Conservation (phyloP, 1,139 yeast species). For the Candida glucosophila region DNA sequence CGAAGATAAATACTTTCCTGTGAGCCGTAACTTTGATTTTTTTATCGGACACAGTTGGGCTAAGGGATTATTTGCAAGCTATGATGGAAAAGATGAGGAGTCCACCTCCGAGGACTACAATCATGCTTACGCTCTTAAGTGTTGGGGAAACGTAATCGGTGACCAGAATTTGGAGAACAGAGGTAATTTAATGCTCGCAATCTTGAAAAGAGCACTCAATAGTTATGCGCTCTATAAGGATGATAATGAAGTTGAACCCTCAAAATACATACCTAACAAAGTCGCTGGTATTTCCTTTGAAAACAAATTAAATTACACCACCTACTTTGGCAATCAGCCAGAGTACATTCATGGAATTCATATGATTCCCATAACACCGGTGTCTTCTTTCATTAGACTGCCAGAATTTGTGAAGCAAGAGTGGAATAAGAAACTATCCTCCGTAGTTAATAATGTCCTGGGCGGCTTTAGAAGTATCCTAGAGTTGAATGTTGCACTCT, state of each 20-base stretch:
- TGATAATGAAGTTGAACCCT: slow-evolving; percentile 49
- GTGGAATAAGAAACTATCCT: slow-evolving; percentile 10
- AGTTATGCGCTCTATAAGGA: slow-evolving; percentile 44
- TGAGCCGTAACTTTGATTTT: slow-evolving; percentile 62
- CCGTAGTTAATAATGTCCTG: slow-evolving; percentile 6
- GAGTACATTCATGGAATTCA: slow-evolving; percentile 15
- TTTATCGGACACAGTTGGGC: slow-evolving; percentile 76
- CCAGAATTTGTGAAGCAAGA: slow-evolving; percentile 12
- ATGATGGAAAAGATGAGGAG: slow-evolving; percentile 70
- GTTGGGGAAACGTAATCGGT: slow-evolving; percentile 61
- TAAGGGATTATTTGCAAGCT: slow-evolving; percentile 52
- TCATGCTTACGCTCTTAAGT: slow-evolving; percentile 63
- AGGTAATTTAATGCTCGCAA: slow-evolving; percentile 56
- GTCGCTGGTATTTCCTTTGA: slow-evolving; percentile 69
- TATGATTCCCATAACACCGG: slow-evolving; percentile 15
- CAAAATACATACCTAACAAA: slow-evolving; percentile 42
- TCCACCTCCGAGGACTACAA: slow-evolving; percentile 69
- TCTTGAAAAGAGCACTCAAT: slow-evolving; percentile 47
- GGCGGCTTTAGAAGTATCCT: slow-evolving; percentile 17
- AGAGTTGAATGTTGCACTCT: slow-evolving; percentile 14
- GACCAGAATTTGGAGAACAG: slow-evolving; percentile 58
- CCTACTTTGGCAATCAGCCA: slow-evolving; percentile 57
- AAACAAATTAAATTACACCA: slow-evolving; percentile 80
- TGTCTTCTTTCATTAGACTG: slow-evolving; percentile 10
- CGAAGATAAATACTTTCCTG: slow-evolving; percentile 54